A percentile compares a stretch with the other conserved stretches of the same genome.
These are phyloP conservation scores for Avena sativa DNA, from an alignment of 176 grass and related monocot species.

Conservation along the genomic window DNA sequence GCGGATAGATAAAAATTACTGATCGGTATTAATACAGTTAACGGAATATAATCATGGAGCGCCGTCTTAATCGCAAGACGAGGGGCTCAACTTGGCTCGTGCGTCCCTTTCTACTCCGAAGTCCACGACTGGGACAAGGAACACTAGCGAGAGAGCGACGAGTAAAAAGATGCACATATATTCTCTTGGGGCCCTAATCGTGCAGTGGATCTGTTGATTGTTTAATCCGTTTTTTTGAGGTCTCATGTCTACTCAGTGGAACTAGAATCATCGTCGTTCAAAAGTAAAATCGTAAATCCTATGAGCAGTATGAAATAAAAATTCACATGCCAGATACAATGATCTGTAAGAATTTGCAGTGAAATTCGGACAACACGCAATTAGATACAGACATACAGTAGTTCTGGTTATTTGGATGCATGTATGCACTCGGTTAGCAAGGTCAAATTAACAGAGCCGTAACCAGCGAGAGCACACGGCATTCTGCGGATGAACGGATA, in stretches of 20 bases:
- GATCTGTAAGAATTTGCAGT: too few species aligned
- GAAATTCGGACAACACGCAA: too few species aligned
- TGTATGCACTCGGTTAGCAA: too few species aligned
- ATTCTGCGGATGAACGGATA: background rate
- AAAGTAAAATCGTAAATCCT: too few species aligned
- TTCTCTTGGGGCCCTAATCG: background rate
- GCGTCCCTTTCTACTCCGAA: background rate
- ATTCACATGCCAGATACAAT: too few species aligned
- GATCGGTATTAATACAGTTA: too few species aligned
- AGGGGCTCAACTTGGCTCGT: slow-evolving; percentile 13
- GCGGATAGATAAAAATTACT: too few species aligned
- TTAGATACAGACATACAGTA: too few species aligned
- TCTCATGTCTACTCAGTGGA: background rate
- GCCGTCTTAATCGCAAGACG: background rate
- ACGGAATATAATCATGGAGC: background rate
- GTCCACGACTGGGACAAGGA: background rate
- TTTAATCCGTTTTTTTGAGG: background rate
- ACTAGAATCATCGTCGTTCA: too few species aligned
- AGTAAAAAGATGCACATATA: background rate
- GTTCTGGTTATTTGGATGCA: too few species aligned
- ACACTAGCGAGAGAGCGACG: background rate
- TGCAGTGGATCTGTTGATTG: background rate
- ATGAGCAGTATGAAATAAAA: too few species aligned
- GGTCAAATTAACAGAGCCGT: background rate
- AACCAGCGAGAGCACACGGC: background rate